Conservation (phyloP, 192 early-diverging fungal genomes). For the Coemansia sp. region DNA sequence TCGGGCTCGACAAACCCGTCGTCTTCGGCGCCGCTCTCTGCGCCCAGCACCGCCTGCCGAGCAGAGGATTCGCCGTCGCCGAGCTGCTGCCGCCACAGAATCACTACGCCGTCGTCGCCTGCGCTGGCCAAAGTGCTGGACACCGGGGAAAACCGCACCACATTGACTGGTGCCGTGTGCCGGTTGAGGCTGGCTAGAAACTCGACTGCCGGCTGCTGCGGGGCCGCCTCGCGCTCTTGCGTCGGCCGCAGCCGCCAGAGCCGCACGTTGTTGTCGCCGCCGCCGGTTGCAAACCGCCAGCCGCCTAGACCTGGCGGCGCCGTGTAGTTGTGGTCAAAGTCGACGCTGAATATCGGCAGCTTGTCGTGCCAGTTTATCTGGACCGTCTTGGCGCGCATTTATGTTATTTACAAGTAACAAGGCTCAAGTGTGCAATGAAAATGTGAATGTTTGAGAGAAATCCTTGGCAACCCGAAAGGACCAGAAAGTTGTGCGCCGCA, state of each 20-base stretch:
- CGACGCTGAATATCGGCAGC: conserved; percentile 82
- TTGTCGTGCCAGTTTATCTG: conserved; percentile 96
- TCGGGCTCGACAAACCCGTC: conserved; percentile 54
- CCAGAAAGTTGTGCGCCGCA: no score
- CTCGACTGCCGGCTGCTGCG: conserved; percentile 56
- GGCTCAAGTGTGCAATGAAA: neutral
- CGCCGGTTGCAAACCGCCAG: conserved; percentile 80
- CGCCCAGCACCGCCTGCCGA: neutral
- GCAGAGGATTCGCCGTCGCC: neutral
- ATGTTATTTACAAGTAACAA: neutral
- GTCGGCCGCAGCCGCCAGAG: conserved; percentile 52
- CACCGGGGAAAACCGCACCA: conserved; percentile 82
- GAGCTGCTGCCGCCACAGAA: conserved; percentile 69
- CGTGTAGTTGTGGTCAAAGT: conserved; percentile 68
- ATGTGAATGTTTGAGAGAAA: neutral
- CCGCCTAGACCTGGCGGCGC: conserved; percentile 19
- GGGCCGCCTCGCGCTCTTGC: conserved; percentile 8
- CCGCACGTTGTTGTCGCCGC: conserved; percentile 85
- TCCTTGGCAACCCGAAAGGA: no score
- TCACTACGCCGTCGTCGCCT: conserved; percentile 86
- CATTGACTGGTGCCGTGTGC: conserved; percentile 87
- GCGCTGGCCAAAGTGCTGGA: conserved; percentile 75
- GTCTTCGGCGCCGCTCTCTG: neutral
- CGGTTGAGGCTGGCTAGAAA: conserved; percentile 78
- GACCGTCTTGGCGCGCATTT: conserved; percentile 66